Evolutionary conservation across 345 rosid species (phyloP).

Genomic region (Triadica sebifera): DNA sequence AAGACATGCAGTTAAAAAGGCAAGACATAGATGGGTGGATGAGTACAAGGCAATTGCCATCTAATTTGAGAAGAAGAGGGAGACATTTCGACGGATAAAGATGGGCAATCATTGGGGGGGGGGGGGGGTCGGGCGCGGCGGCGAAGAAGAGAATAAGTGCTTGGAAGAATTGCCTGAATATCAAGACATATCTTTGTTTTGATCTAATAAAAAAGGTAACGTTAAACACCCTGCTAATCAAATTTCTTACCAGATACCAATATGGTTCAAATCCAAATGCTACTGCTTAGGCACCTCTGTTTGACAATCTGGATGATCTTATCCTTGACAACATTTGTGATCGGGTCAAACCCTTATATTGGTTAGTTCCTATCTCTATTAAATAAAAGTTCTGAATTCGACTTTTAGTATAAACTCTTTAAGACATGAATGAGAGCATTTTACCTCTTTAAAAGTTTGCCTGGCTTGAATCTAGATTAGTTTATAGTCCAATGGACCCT

Average conservation of each 20-base stretch:
- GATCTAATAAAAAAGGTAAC: slow-evolving; percentile 59
- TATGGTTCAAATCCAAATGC: neutral
- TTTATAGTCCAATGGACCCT: too few relatives aligned
- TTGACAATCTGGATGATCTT: slow-evolving; percentile 56
- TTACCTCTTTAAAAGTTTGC: too few relatives aligned
- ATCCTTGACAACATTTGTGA: slow-evolving; percentile 62
- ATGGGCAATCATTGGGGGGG: slow-evolving; percentile 48
- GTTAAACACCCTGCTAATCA: neutral
- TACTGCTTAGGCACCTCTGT: slow-evolving; percentile 47
- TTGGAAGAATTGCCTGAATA: slow-evolving; percentile 61
- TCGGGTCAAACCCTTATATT: slow-evolving; percentile 15
- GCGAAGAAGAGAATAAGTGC: slow-evolving; percentile 51
- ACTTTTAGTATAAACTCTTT: too few relatives aligned
- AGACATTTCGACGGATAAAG: slow-evolving; percentile 46
- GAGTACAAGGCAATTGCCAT: slow-evolving; percentile 56
- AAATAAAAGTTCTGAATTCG: too few relatives aligned
- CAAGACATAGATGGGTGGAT: slow-evolving; percentile 68
- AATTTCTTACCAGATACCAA: neutral
- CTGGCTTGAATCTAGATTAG: too few relatives aligned
- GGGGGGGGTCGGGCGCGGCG: too few relatives aligned
- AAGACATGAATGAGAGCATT: too few relatives aligned
- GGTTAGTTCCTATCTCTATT: too few relatives aligned
- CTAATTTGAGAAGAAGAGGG: slow-evolving; percentile 45
- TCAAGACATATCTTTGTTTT: slow-evolving; percentile 52
- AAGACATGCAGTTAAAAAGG: slow-evolving; percentile 46